Conservation (phyloP, 1,284 basidiomycete species). For the Leccinum fallax region DNA sequence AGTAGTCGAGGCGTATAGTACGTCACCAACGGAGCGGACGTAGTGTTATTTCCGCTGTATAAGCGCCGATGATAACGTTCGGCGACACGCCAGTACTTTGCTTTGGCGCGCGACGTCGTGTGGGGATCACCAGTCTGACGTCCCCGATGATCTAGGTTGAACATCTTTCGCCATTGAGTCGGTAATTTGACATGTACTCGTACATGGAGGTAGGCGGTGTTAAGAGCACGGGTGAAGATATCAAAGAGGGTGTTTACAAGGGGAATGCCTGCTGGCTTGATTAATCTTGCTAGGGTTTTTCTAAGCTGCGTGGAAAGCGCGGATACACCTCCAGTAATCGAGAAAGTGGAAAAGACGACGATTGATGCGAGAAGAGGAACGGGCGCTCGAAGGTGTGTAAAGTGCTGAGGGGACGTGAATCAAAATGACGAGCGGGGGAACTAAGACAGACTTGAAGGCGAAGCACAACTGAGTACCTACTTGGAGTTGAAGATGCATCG, state of each 20-base stretch:
- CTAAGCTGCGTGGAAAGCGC: conserved; percentile 7
- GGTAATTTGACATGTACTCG: conserved; percentile 17
- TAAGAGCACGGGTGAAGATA: conserved; percentile 16
- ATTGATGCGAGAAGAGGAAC: conserved; percentile 11
- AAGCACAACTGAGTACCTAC: conserved; percentile 7
- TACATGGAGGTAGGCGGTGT: conserved; percentile 17
- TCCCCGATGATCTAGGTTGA: not conserved
- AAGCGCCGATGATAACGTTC: conserved; percentile 31
- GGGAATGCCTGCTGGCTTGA: not conserved
- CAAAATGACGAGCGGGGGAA: not conserved
- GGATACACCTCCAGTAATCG: conserved; percentile 6
- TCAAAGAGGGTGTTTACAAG: conserved; percentile 12
- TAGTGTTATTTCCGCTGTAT: conserved; percentile 22
- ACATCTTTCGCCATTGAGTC: conserved; percentile 10
- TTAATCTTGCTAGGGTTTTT: conserved; percentile 12
- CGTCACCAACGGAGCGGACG: conserved; percentile 22
- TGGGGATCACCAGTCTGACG: conserved; percentile 16
- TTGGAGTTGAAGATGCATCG: conserved; percentile 11
- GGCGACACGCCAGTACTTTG: conserved; percentile 35
- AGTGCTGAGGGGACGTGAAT: conserved; percentile 3
- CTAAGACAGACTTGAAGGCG: not conserved
- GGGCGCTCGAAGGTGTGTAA: conserved; percentile 9
- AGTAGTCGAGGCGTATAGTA: conserved; percentile 35
- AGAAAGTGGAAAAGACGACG: conserved; percentile 12
- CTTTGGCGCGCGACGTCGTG: conserved; percentile 27